Conservation (phyloP, 192 early-diverging fungal species). For the Rhizophagus clarus region DNA sequence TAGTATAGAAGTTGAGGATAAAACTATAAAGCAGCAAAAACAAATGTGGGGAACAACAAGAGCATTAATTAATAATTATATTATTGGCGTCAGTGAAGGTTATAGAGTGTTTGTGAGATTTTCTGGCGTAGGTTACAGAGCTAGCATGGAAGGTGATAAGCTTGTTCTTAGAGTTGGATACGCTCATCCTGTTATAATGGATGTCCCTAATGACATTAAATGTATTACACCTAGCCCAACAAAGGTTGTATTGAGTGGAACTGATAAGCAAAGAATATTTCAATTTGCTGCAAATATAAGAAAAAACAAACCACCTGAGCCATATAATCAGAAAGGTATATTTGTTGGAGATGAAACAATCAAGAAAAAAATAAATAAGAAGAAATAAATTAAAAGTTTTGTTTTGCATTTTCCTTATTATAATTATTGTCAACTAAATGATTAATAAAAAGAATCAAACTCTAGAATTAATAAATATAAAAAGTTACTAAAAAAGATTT, state of each 20-base stretch:
- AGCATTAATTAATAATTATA: conserved; percentile 81
- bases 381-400: conserved; percentile 59
- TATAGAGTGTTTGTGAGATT: conserved; percentile 81
- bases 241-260: conserved; percentile 79
- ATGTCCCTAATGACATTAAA: conserved; percentile 78
- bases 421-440: too few relatives aligned
- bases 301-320: conserved; percentile 91
- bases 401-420: too few relatives aligned
- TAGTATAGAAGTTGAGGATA: conserved; percentile 59
- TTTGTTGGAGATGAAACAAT: conserved; percentile 99
- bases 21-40: conserved; percentile 70
- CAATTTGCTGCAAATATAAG: conserved; percentile 92
- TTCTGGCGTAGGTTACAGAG: conserved; percentile 94
- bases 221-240: conserved; percentile 80
- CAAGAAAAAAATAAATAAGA: conserved; percentile 98
- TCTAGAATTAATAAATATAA: too few relatives aligned
- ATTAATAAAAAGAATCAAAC: too few relatives aligned
- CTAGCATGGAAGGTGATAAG: conserved; percentile 70
- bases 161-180: conserved; percentile 86
- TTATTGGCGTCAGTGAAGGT: conserved; percentile 90
- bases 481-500: too few relatives aligned
- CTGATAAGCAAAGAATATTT: conserved; percentile 77
- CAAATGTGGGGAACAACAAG: conserved; percentile 98
- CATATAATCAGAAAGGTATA: conserved; percentile 99
- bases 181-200: conserved; percentile 79